Base-by-base conservation (phyloP, 495 filamentous ascomycete genomes). In the Penicillium tannophilum region DNA sequence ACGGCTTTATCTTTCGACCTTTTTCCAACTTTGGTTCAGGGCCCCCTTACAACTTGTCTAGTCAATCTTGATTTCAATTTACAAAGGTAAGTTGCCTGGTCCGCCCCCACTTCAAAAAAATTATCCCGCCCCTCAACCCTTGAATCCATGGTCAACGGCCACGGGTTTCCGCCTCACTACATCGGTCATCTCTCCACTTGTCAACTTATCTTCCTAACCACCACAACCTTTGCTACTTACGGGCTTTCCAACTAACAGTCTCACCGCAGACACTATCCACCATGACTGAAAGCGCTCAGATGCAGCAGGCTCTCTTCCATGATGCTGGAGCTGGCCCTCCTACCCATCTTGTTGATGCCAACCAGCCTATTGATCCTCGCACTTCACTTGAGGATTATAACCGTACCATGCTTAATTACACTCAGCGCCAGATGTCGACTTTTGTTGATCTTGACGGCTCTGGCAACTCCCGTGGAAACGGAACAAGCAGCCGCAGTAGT, bases 321-420 rank as follows among this genome's bases (percentile, higher is more conserved):
- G 56, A 62, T 12, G 56, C 62, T 7, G 68, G 65, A 47, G 60
- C 53, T 43, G 55, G 64, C 9, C 63, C 68, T 50, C 51, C 63
- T 14, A 56, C 35, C 36, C 62, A n/a, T 50, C 46, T 55, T 52
- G 58, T 72, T 8, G 56, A 71, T 12, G 63, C 61, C 20, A 23
- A 23, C 33, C 67, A 61, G 43, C 47, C 68, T 31, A 20, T 62
- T 2, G 66, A 74, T 30, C 72, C 72, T 44, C 63, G 55, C 16
- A 64, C 55, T 1, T 75, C 75, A 4, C 56, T 80, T 7, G 77
- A 77, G 56, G 77, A 78, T 59, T 80, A 80, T 54, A 76, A 75
- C 63, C 73, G 75, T 5, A 69, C 72, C 44, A 79, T 80, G 77
- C 65, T 80, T 51, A 62, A 76, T 36, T 76, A 80, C 47, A 80